Conservation (phyloP, 2,329 filamentous ascomycete genomes). For the Colletotrichum echinochloae region DNA sequence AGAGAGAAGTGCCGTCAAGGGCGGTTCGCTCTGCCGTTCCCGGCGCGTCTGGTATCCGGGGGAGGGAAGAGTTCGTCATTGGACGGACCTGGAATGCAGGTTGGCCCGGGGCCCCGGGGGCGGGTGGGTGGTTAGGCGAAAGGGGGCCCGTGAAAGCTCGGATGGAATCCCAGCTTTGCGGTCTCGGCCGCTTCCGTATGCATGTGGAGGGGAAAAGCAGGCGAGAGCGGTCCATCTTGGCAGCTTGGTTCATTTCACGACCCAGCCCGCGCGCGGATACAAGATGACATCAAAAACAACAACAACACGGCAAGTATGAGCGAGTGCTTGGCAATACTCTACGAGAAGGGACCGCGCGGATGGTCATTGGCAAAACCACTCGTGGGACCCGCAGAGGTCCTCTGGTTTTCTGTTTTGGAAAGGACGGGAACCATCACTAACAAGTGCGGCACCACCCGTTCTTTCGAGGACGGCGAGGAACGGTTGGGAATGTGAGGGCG, state of each 20-base stretch:
- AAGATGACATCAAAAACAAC: neutral
- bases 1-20: slow-evolving; percentile 1
- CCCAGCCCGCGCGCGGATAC: neutral
- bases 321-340: neutral
- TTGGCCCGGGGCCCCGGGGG: slow-evolving; percentile 6
- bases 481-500: neutral
- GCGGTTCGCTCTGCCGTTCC: slow-evolving; percentile 1
- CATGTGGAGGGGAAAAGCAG: neutral
- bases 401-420: neutral
- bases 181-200: too few species aligned
- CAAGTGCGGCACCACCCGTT: slow-evolving; percentile 23
- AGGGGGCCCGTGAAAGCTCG: neutral
- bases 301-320: neutral
- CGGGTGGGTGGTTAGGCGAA: neutral
- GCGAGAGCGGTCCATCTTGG: neutral
- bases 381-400: neutral
- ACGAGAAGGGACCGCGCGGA: neutral
- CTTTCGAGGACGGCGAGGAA: neutral
- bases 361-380: neutral
- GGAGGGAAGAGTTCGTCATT: neutral
- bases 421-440: slow-evolving; percentile 23
- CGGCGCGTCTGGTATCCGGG: slow-evolving; percentile 6
- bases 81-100: slow-evolving; percentile 12
- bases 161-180: slow-evolving; percentile 3
- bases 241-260: neutral